Conservation (phyloP, 768 basidiomycete genomes). For the Cubamyces lactineus region DNA sequence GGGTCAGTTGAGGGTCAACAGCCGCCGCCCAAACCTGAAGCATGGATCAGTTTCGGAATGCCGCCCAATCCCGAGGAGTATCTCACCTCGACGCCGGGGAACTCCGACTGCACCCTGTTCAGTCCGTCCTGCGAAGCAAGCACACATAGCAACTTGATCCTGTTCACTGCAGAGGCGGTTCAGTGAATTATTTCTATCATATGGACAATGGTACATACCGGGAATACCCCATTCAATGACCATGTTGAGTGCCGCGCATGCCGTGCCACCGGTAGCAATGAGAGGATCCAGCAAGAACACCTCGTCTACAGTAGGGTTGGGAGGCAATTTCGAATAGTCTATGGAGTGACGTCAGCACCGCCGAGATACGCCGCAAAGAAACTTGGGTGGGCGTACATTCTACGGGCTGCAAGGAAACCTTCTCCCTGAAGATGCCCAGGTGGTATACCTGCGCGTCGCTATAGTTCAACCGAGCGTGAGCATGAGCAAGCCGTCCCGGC, state of each 20-base stretch:
- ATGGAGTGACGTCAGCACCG: neutral
- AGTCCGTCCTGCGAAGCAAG: conserved; percentile 81
- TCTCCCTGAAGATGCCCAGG: conserved; percentile 88
- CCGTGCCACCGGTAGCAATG: conserved; percentile 94
- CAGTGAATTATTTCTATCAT: neutral
- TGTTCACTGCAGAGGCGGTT: conserved; percentile 45
- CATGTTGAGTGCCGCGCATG: conserved; percentile 86
- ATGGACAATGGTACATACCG: conserved; percentile 42
- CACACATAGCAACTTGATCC: conserved; percentile 82
- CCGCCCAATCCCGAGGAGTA: neutral
- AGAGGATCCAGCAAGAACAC: conserved; percentile 92
- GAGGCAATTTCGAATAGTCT: conserved; percentile 93
- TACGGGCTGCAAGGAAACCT: conserved; percentile 84
- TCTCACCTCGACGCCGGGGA: conserved; percentile 80
- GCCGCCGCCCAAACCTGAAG: conserved; percentile 86
- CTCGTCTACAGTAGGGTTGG: conserved; percentile 71
- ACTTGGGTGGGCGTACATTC: conserved; percentile 62
- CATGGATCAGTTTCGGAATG: neutral
- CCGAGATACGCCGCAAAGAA: neutral
- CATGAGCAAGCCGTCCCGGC: neutral
- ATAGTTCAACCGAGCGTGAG: neutral
- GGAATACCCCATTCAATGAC: conserved; percentile 82
- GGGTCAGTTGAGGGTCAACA: conserved; percentile 72
- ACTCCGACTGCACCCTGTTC: conserved; percentile 59
- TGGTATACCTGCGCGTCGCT: conserved; percentile 88